Conservation (phyloP, 1,139 yeast species). For the Sugiyamaella castrensis region DNA sequence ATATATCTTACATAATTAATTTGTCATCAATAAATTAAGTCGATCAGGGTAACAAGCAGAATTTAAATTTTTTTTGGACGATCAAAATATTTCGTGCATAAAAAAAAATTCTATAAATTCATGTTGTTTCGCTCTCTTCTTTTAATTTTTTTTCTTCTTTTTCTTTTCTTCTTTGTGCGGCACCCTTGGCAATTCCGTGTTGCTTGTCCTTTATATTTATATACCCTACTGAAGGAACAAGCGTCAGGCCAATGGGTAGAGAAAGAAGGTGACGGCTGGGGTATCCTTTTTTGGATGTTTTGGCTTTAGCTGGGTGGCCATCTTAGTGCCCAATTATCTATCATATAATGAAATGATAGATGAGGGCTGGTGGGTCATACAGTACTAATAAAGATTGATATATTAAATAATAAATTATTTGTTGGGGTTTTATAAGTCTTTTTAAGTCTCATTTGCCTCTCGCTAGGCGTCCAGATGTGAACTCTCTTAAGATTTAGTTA, state of each 20-base stretch:
- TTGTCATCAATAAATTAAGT: too few species aligned
- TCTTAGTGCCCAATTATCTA: slow-evolving; percentile 57
- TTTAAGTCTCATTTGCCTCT: too few species aligned
- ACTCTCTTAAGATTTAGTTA: too few species aligned
- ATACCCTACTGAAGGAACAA: slow-evolving; percentile 40
- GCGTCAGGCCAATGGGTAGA: slow-evolving; percentile 73
- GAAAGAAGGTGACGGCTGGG: slow-evolving; percentile 28
- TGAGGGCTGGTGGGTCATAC: slow-evolving; percentile 66
- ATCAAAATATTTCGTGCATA: neutral
- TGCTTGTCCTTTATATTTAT: slow-evolving; percentile 47
- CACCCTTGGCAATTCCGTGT: slow-evolving; percentile 70
- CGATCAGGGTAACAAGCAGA: too few species aligned
- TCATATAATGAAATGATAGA: slow-evolving; percentile 34
- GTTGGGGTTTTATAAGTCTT: too few species aligned
- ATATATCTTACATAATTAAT: too few species aligned
- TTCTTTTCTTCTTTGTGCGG: slow-evolving; percentile 52
- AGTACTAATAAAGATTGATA: slow-evolving; percentile 21
- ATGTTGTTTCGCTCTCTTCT: neutral
- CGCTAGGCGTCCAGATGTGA: too few species aligned
- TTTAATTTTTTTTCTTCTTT: slow-evolving; percentile 17
- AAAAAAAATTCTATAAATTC: slow-evolving; percentile 2
- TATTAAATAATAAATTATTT: neutral
- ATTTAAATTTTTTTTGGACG: too few species aligned
- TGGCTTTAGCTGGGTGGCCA: slow-evolving; percentile 42
- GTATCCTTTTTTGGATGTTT: slow-evolving; percentile 23